Evolutionary conservation across 1,284 basidiomycete genomes (phyloP).

Genomic region (Rhodotorula sp.): DNA sequence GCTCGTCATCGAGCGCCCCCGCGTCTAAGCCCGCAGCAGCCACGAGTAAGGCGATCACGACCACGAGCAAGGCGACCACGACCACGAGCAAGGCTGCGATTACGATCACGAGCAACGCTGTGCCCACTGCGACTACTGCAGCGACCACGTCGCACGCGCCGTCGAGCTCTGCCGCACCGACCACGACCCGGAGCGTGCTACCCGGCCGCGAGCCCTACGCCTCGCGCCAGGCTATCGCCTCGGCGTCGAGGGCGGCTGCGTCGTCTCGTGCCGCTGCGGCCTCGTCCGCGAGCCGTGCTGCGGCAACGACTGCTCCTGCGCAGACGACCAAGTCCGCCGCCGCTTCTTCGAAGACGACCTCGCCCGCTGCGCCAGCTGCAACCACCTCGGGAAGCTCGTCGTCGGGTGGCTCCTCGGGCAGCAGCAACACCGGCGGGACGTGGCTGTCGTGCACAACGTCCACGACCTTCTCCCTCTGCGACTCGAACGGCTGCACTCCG

Average conservation of each 20-base stretch:
- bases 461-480: conserved; percentile 35
- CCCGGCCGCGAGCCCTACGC: conserved; percentile 5
- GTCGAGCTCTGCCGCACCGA: not conserved
- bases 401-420: not conserved
- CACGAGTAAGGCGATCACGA: not conserved
- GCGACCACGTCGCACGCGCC: not conserved
- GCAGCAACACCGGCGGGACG: not conserved
- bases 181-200: conserved; percentile 15
- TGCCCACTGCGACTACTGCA: too few species aligned
- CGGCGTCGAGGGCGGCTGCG: not conserved
- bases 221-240: not conserved
- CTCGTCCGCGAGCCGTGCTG: not conserved
- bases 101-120: too few species aligned
- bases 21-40: not conserved
- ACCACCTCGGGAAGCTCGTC: not conserved
- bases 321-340: not conserved
- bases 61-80: not conserved
- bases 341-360: conserved; percentile 1
- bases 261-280: not conserved
- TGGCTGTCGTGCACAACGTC: conserved; percentile 24
- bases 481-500: conserved; percentile 12
- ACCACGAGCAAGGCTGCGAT: not conserved
- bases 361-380: not conserved
- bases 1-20: not conserved
- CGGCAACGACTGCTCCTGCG: not conserved